These are phyloP conservation scores for Leishmania lainsoni DNA, from an alignment of 208 protist species.

Conservation along the genomic window DNA sequence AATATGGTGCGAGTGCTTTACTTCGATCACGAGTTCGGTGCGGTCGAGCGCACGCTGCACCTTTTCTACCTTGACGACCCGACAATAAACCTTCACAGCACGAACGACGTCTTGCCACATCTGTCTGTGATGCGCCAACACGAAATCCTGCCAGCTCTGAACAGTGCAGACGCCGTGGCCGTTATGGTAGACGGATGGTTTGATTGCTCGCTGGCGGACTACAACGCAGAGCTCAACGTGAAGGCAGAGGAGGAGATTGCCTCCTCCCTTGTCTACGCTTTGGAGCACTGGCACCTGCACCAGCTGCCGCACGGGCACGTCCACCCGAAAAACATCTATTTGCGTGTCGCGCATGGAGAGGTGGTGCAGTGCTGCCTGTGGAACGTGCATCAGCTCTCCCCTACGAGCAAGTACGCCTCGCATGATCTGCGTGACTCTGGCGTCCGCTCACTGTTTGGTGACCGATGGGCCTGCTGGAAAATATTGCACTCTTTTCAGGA, in stretches of 20 bases:
- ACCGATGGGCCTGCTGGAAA: constrained; percentile 66
- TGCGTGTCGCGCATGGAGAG: constrained; percentile 48
- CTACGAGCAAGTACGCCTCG: constrained; percentile 48
- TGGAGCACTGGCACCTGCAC: constrained; percentile 91
- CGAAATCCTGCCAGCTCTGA: constrained; percentile 48
- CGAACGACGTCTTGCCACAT: constrained; percentile 62
- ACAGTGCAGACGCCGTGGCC: constrained; percentile 31
- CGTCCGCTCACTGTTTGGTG: constrained; percentile 47
- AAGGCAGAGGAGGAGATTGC: constrained; percentile 46
- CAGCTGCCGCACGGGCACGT: constrained; percentile 72
- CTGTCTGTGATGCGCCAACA: constrained; percentile 65
- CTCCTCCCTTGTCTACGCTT: constrained; percentile 60
- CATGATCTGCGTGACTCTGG: constrained; percentile 45
- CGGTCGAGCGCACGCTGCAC: constrained; percentile 67
- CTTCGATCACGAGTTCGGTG: constrained; percentile 46
- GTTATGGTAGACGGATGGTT: constrained; percentile 84
- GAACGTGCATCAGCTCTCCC: constrained; percentile 52
- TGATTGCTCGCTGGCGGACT: constrained; percentile 57
- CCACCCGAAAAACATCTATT: constrained; percentile 69
- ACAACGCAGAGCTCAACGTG: constrained; percentile 16
- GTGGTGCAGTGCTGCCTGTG: constrained; percentile 64
- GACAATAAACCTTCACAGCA: constrained; percentile 25
- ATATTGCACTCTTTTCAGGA: constrained; percentile 37
- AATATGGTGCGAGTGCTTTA: constrained; percentile 68
- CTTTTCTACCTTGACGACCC: constrained; percentile 52